These are phyloP conservation scores for Pterocarpus macrocarpus DNA, from an alignment of 306 rosid genomes.

Conservation along the genomic window DNA sequence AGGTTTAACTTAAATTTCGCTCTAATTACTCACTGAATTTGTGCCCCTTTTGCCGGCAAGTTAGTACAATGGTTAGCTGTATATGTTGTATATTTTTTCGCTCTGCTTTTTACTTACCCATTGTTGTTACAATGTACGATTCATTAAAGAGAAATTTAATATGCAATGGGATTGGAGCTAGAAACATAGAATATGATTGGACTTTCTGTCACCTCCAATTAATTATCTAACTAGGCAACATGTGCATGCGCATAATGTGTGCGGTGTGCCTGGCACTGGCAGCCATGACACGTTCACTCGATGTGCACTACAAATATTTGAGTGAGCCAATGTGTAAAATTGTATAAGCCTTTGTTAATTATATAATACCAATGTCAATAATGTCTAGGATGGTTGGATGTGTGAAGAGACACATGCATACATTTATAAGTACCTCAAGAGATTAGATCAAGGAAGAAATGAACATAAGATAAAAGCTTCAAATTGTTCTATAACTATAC, in stretches of 20 bases:
- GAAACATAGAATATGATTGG: neutral
- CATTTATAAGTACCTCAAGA: neutral
- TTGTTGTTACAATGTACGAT: slow-evolving; percentile 19
- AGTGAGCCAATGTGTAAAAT: slow-evolving; percentile 9
- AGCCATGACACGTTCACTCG: neutral
- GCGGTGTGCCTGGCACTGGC: slow-evolving; percentile 27
- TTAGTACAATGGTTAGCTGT: slow-evolving; percentile 62
- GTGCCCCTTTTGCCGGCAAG: slow-evolving; percentile 60
- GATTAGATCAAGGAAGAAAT: neutral
- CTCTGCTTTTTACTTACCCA: neutral
- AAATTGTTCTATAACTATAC: too few relatives aligned
- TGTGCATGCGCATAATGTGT: slow-evolving; percentile 19
- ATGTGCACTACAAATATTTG: neutral
- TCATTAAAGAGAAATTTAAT: neutral
- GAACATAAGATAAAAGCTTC: neutral
- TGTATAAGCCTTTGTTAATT: neutral
- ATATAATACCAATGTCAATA: slow-evolving; percentile 6
- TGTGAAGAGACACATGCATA: slow-evolving; percentile 1
- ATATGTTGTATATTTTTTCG: neutral
- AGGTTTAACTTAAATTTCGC: neutral
- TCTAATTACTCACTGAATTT: slow-evolving; percentile 25
- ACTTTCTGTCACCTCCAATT: slow-evolving; percentile 24
- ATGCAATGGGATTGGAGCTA: too few relatives aligned
- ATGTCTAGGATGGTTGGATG: neutral
- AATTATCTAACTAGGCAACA: slow-evolving; percentile 1